phyloP scores from a whole-genome alignment of 73 alveolate genomes.

The Tetrahymena malaccensis region DNA sequence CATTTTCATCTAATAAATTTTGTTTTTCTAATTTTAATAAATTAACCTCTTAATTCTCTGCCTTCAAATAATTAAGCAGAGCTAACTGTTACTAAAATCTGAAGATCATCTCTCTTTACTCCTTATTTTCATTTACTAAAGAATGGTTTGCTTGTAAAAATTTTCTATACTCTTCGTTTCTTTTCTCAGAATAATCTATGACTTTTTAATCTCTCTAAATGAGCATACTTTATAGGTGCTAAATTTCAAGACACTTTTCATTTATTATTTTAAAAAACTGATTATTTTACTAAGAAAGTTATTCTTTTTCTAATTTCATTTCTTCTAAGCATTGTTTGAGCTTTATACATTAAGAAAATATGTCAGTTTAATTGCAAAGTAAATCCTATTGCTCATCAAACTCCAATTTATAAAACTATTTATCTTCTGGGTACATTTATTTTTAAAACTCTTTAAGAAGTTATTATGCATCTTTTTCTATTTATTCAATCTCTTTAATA shows the following conservation, averaged over 20 bases:
- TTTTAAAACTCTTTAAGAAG: background rate
- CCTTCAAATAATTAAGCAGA: background rate
- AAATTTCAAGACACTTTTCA: background rate
- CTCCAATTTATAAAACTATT: too few relatives aligned
- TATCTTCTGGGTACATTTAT: background rate
- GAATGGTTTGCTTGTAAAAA: background rate
- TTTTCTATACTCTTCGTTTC: background rate
- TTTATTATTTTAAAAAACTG: background rate
- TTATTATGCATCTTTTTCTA: background rate
- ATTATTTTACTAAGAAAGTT: background rate
- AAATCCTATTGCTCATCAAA: background rate
- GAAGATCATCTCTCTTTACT: background rate
- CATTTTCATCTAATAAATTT: background rate
- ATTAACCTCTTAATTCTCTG: background rate
- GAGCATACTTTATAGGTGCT: background rate
- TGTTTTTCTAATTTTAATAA: background rate
- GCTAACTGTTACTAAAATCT: background rate
- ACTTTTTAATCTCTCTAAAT: background rate
- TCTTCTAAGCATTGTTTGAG: background rate
- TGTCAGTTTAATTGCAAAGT: background rate
- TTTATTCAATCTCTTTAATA: background rate
- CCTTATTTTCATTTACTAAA: background rate
- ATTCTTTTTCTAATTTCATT: background rate
- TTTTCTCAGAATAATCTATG: background rate
- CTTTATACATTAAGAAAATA: background rate